phyloP scores from a whole-genome alignment of 2,329 filamentous ascomycete species.

The Didymella pinodella region DNA sequence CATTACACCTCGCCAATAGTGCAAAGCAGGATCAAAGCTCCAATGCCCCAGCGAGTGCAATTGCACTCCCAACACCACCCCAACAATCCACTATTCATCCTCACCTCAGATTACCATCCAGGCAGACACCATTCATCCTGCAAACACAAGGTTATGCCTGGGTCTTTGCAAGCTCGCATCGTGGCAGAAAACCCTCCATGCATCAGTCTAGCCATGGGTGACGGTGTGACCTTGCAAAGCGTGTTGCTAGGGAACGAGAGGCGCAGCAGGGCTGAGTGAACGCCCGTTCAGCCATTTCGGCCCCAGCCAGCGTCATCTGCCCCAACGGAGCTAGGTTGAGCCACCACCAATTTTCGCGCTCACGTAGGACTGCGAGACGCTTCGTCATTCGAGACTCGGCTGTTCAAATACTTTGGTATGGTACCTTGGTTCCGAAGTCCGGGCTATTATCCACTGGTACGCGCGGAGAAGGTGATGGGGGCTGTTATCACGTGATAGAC shows the following conservation, averaged over 20 bases:
- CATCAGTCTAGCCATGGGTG: constrained; percentile 29
- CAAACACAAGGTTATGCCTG: constrained; percentile 35
- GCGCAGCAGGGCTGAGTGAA: constrained; percentile 25
- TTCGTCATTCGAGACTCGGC: not conserved
- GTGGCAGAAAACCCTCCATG: constrained; percentile 36
- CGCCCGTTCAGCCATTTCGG: constrained; percentile 23
- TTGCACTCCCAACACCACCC: constrained; percentile 3
- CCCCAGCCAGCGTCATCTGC: constrained; percentile 1
- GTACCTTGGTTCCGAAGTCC: not conserved
- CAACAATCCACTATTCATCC: not conserved
- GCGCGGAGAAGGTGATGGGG: not conserved
- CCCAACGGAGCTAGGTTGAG: not conserved
- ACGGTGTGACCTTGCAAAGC: not conserved
- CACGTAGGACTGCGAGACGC: constrained; percentile 12
- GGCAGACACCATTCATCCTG: not conserved
- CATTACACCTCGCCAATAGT: not conserved
- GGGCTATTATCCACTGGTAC: not conserved
- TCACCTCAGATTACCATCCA: not conserved
- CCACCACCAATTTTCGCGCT: constrained; percentile 18
- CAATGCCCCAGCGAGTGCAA: constrained; percentile 4
- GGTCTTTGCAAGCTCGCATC: constrained; percentile 15
- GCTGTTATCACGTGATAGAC: constrained; percentile 7
- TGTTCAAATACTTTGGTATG: not conserved
- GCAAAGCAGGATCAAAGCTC: too few relatives aligned
- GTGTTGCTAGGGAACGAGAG: constrained; percentile 8